phyloP scores from a whole-genome alignment of 352 stramenopile species.

The Phytophthora multivora region DNA sequence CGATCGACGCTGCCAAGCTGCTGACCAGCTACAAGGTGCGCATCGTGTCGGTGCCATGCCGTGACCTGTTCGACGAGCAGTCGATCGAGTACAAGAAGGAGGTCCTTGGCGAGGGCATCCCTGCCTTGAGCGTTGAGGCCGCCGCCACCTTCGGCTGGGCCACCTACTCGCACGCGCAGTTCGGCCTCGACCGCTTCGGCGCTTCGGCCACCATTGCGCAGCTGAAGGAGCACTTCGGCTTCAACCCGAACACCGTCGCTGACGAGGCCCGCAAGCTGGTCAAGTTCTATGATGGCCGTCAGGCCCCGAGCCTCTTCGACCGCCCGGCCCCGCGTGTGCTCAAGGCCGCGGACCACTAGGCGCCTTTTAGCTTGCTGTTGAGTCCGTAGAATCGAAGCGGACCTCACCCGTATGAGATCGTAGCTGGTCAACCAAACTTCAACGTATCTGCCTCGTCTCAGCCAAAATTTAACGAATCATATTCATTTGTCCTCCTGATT shows the following conservation, averaged over 20 bases:
- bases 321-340: constrained; percentile 65
- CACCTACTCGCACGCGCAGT: constrained; percentile 95
- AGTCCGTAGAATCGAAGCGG: constrained; percentile 7
- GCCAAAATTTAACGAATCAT: constrained; percentile 16
- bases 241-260: constrained; percentile 94
- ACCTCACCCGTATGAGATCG: constrained; percentile 1
- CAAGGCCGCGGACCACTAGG: constrained; percentile 69
- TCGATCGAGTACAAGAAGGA: constrained; percentile 94
- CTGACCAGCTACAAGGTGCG: constrained; percentile 85
- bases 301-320: constrained; percentile 77
- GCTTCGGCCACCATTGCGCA: constrained; percentile 88
- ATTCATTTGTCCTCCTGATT: constrained; percentile 6
- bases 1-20: constrained; percentile 94
- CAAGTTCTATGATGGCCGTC: constrained; percentile 89
- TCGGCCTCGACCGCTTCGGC: constrained; percentile 90
- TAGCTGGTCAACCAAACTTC: constrained; percentile 12
- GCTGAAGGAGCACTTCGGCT: constrained; percentile 95
- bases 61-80: constrained; percentile 98
- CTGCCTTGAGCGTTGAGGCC: constrained; percentile 96
- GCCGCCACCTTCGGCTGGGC: constrained; percentile 94
- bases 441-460: constrained; percentile 21
- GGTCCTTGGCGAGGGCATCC: constrained; percentile 95
- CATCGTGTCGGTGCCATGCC: constrained; percentile 98
- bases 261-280: constrained; percentile 93
- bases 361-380: constrained; percentile 2